Evolutionary conservation across 2,329 filamentous ascomycete genomes (phyloP), one percentile per base, ranked within the genome.

Genomic region (Calonectria fujianensis): DNA sequence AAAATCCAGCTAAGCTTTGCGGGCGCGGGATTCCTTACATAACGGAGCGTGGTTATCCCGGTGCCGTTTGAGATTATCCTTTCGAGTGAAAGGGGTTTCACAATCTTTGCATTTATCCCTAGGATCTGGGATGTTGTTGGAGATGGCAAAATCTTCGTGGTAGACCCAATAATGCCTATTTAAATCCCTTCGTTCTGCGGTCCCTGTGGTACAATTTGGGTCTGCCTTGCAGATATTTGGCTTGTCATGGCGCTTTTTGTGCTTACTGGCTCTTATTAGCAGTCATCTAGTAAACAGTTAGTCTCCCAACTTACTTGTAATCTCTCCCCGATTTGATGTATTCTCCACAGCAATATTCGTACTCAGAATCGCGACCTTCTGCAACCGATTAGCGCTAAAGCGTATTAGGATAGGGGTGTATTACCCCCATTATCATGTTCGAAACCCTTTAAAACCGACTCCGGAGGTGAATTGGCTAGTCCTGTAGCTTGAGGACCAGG

Each of bases 81-180:
- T 73, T 32, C 78, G 74, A 7, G 14, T 14, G 9, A 73, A 73
- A 5, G 1, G 0, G 18, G 0, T 20, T 0, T 69, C 72, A 11
- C 78, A 80, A 24, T 18, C 68, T 2, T 70, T 10, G 4, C 79
- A 80, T 2, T 24, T 29, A 3, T 37, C 75, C 0, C 16, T 6
- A 3, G n/a, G 29, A 31, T 66, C 13, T 0, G 65, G 74, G 4
- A 79, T 37, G 0, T 37, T 5, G 6, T 66, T 54, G 9, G 41
- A 9, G 1, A 24, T 45, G 3, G 74, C 70, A 35, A 31, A 70
- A 4, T 14, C 6, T 14, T 20, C 10, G 5, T 80, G 78, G 1
- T 66, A 48, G 0, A 63, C 54, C 76, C 74, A 74, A 7, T 74
- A 77, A n/a, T 80, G 78, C 5, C 78, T 75, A 24, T 63, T 0